Conservation (phyloP, 2,329 filamentous ascomycete species). For the Chrysoporthe deuterocubensis region DNA sequence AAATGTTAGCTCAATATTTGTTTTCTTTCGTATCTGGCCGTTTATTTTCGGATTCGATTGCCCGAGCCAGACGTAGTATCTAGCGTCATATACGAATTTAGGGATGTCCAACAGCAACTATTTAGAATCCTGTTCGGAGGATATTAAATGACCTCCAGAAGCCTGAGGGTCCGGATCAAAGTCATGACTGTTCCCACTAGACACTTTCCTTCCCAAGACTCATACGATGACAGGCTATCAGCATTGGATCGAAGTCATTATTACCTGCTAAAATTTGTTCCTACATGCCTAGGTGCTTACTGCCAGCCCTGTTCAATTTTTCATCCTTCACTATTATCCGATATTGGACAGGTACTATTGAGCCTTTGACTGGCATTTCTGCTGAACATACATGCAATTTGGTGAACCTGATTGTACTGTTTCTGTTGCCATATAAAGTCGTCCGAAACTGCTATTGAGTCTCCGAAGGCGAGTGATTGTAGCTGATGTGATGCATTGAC, state of each 20-base stretch:
- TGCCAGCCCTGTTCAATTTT: not conserved
- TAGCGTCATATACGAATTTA: no score
- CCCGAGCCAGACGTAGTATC: no score
- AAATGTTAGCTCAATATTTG: not conserved
- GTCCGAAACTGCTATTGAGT: not conserved
- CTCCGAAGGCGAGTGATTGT: conserved; percentile 28
- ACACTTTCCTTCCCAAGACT: not conserved
- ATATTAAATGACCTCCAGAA: no score
- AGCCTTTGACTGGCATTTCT: not conserved
- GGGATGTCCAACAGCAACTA: no score
- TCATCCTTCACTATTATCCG: not conserved
- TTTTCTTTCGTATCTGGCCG: not conserved
- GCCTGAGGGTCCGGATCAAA: no score
- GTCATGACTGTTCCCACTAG: no score
- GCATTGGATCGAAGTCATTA: not conserved
- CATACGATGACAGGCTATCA: not conserved
- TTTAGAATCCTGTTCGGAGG: not conserved
- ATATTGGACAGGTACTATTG: not conserved
- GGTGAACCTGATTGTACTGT: not conserved
- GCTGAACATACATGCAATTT: not conserved
- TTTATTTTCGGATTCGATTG: no score
- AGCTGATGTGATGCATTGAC: conserved; percentile 35
- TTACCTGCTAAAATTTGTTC: no score
- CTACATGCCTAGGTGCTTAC: no score
- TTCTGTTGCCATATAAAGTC: not conserved